Conservation (phyloP, 306 rosid genomes). For the Malus sieversii region DNA sequence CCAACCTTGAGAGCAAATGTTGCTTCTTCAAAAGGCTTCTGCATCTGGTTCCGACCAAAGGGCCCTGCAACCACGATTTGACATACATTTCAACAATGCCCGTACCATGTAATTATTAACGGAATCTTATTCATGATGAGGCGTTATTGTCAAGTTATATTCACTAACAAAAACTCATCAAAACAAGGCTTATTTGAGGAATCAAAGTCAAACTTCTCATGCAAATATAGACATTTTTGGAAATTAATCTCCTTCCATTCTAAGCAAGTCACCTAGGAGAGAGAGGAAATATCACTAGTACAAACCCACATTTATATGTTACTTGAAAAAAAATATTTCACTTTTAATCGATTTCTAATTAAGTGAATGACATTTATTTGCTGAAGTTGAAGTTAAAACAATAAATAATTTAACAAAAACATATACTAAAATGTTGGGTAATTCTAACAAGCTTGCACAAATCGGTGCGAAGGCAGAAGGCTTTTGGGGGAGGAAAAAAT, state of each 20-base stretch:
- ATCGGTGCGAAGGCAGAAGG: neutral
- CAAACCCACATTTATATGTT: neutral
- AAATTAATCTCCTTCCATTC: neutral
- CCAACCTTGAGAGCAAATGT: slow-evolving; percentile 73
- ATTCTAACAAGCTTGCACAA: neutral
- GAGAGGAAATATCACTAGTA: neutral
- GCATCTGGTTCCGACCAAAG: slow-evolving; percentile 97
- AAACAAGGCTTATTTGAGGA: neutral
- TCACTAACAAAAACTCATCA: neutral
- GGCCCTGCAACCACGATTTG: slow-evolving; percentile 44
- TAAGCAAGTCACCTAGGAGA: too few species aligned
- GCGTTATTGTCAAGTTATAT: neutral
- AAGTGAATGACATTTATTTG: neutral
- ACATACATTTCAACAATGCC: neutral
- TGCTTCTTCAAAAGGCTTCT: slow-evolving; percentile 93
- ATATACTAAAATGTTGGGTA: neutral
- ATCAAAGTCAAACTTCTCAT: neutral
- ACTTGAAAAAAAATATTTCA: neutral
- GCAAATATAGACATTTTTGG: neutral
- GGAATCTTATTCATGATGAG: neutral
- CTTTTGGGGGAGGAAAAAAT: neutral
- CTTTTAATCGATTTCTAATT: neutral
- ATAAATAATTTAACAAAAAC: neutral
- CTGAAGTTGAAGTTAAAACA: neutral
- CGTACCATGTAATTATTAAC: neutral